These are phyloP conservation scores for Pseudopediastrum boryanum DNA, from an alignment of 139 green algal genomes.

Conservation along the genomic window DNA sequence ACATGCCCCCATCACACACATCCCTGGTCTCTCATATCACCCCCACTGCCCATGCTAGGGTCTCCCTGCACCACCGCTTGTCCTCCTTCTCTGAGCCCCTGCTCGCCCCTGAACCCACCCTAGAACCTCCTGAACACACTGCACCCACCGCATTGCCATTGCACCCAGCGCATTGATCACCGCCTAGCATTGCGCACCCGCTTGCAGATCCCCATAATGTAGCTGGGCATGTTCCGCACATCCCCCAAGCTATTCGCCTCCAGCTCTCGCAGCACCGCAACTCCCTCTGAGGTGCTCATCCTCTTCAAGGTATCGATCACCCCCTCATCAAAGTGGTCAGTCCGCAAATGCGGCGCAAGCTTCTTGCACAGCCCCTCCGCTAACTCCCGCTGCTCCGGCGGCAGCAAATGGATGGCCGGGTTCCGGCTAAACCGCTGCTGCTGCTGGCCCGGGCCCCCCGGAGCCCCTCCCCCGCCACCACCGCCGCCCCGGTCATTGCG, in stretches of 20 bases:
- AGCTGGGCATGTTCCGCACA: constrained; percentile 41
- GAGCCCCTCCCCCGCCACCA: neutral
- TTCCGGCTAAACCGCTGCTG: neutral
- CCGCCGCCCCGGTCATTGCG: neutral
- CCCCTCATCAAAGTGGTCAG: constrained; percentile 32
- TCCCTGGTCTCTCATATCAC: too few relatives aligned
- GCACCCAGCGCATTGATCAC: too few relatives aligned
- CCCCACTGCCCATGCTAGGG: too few relatives aligned
- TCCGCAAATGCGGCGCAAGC: neutral
- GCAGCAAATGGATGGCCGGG: constrained; percentile 18
- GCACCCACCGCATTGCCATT: too few relatives aligned
- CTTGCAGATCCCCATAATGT: constrained; percentile 53
- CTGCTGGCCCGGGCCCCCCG: neutral
- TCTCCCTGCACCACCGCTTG: too few relatives aligned
- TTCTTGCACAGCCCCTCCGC: constrained; percentile 15
- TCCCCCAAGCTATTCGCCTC: constrained; percentile 33
- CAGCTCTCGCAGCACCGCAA: constrained; percentile 39
- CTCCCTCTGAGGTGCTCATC: neutral
- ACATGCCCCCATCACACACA: too few relatives aligned
- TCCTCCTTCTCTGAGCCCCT: too few relatives aligned
- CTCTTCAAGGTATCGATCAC: constrained; percentile 7
- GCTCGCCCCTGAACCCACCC: too few relatives aligned
- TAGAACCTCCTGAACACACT: too few relatives aligned
- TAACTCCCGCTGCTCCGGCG: neutral
- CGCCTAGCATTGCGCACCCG: too few relatives aligned